Conservation (phyloP, 2,329 filamentous ascomycete genomes). For the Colletotrichum musae region DNA sequence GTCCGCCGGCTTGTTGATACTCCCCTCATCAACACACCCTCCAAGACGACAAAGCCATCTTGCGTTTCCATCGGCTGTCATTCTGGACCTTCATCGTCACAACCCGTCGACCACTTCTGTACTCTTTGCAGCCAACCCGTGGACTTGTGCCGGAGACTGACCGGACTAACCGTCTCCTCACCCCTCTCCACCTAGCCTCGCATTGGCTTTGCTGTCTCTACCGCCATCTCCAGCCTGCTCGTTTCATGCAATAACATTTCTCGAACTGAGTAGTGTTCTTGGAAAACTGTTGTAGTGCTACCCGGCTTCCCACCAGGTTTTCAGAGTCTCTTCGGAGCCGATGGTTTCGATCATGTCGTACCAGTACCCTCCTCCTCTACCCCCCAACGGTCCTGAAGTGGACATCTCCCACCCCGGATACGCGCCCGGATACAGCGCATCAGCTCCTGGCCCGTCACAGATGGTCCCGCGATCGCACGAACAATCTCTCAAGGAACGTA, state of each 20-base stretch:
- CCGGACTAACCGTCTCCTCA: background rate
- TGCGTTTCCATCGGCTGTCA: background rate
- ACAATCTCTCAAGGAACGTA: slow-evolving; percentile 51
- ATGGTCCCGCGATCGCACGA: slow-evolving; percentile 29
- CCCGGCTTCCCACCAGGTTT: slow-evolving; percentile 45
- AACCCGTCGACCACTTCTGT: background rate
- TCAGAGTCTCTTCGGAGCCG: slow-evolving; percentile 44
- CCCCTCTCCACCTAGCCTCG: background rate
- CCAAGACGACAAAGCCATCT: background rate
- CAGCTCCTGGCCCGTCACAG: slow-evolving; percentile 44
- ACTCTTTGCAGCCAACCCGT: background rate
- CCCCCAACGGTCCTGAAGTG: slow-evolving; percentile 58
- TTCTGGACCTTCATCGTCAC: background rate
- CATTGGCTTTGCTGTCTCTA: slow-evolving; percentile 2
- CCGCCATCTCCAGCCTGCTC: background rate
- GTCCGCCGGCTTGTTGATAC: slow-evolving; percentile 13
- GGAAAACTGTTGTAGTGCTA: slow-evolving; percentile 47
- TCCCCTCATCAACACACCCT: slow-evolving; percentile 1
- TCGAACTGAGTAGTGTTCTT: slow-evolving; percentile 48
- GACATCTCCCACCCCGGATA: slow-evolving; percentile 58
- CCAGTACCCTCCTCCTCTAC: slow-evolving; percentile 61
- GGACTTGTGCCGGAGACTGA: background rate
- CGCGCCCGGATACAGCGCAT: slow-evolving; percentile 49
- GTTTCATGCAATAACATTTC: background rate
- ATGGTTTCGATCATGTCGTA: slow-evolving; percentile 65